Percentiles rank a stretch among this genome's conserved stretches.
Conservation (phyloP, 2,329 filamentous ascomycete species). For the Whalleya microplaca region DNA sequence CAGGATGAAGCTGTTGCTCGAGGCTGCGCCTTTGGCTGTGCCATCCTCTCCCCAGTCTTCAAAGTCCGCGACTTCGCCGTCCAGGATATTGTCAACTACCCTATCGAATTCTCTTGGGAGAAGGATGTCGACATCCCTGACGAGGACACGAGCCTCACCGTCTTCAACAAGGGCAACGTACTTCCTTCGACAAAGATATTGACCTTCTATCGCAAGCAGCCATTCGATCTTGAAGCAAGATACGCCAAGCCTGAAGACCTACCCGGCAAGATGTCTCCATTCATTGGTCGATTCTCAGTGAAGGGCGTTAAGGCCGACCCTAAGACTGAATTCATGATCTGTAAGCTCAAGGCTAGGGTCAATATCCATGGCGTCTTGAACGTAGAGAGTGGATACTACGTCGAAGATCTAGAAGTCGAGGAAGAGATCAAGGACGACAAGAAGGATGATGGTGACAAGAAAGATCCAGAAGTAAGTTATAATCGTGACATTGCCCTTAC, state of each 20-base stretch:
- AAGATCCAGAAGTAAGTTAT: constrained; percentile 74
- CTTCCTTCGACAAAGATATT: constrained; percentile 99
- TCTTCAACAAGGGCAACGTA: constrained; percentile 96
- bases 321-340: constrained; percentile 99
- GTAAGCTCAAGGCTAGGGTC: constrained; percentile 96
- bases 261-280: constrained; percentile 87
- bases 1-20: constrained; percentile 96
- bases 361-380: constrained; percentile 97
- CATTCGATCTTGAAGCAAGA: constrained; percentile 93
- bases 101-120: constrained; percentile 98
- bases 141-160: constrained; percentile 94
- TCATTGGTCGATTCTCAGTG: constrained; percentile 97
- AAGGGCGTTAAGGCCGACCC: constrained; percentile 94
- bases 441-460: constrained; percentile 56
- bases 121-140: constrained; percentile 98
- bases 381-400: constrained; percentile 95
- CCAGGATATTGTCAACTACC: constrained; percentile 97
- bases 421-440: constrained; percentile 82
- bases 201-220: constrained; percentile 98
- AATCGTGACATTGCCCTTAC: not conserved
- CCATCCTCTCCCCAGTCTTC: constrained; percentile 96
- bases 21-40: constrained; percentile 96
- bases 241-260: constrained; percentile 87
- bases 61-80: constrained; percentile 97
- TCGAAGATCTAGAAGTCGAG: constrained; percentile 97